Evolutionary conservation across 208 protist species (phyloP), one percentile per base, ranked within the genome.

Genomic region (Crithidia thermophila): DNA sequence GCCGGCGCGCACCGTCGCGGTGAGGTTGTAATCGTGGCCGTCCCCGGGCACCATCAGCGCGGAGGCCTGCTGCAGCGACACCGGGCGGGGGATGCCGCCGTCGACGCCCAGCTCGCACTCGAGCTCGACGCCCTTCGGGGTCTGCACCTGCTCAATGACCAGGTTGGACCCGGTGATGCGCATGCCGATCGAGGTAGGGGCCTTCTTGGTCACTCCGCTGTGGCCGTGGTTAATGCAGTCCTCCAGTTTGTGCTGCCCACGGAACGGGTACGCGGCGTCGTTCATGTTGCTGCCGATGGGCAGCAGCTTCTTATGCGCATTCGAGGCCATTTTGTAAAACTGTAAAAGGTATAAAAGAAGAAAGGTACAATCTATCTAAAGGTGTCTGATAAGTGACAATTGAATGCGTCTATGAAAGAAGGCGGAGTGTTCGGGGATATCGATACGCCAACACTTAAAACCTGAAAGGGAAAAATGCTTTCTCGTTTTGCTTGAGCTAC

Each of bases 221-320:
- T 95, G 90, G 0, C 90, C 90, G 67, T 95, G 90, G 74, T 92
- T 93, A 52, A 95, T 79, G 39, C 42, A 64, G 36, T 79, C 63
- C 16, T 87, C 80, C 21, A 95, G 23, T 23, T 65, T 72, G 72
- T 92, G 85, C 53, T 80, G 74, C 1, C 90, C 90, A 9, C 87
- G 81, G 51, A 95, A 95, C 0, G 90, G 90, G 62, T 95, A 95
- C 25, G 79, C 82, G n/a, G 70, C 76, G 52, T 95, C 87, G 66
- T 90, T 93, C 90, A 95, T 93, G 14, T 95, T 93, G 65, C 79
- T 74, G 14, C 87, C 90, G 45, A 85, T 77, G 20, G 84, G 78
- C 49, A 67, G 2, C 7, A 82, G 70, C 40, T 76, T 80, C 14
- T 64, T 75, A 21, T 40, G 13, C 5, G 65, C 20, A 27, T 70